Evolutionary conservation across 2,329 filamentous ascomycete species (phyloP).

Genomic region (Verticillium zaregamsianum): DNA sequence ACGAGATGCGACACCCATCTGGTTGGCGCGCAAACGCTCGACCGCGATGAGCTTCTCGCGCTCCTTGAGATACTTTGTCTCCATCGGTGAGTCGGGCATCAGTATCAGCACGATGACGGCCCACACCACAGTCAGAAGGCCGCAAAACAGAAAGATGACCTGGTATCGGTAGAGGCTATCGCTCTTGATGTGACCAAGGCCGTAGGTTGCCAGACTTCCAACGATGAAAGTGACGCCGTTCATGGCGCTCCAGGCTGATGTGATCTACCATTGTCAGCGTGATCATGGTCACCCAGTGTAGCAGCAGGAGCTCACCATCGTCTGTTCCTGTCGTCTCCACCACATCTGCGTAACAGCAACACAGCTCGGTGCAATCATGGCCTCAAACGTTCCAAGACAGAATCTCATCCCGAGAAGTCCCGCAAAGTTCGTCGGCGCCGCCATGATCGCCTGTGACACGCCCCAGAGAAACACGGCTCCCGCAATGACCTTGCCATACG

Average conservation of each 20-base stretch:
- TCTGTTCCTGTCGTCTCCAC: conserved; percentile 52
- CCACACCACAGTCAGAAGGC: conserved; percentile 54
- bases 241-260: conserved; percentile 42
- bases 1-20: conserved; percentile 69
- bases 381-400: conserved; percentile 17
- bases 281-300: conserved; percentile 8
- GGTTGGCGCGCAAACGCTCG: conserved; percentile 68
- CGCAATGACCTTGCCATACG: background rate
- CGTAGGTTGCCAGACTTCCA: conserved; percentile 52
- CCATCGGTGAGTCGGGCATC: conserved; percentile 55
- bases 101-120: conserved; percentile 55
- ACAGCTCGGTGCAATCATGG: conserved; percentile 34
- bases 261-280: background rate
- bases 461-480: conserved; percentile 27
- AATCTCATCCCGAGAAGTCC: conserved; percentile 16
- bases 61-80: conserved; percentile 55
- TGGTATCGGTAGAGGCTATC: conserved; percentile 29
- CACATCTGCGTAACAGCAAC: conserved; percentile 43
- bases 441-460: conserved; percentile 31
- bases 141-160: conserved; percentile 58
- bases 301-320: conserved; percentile 38
- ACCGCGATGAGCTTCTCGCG: conserved; percentile 65
- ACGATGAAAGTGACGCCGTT: conserved; percentile 55
- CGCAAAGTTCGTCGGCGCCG: conserved; percentile 11
- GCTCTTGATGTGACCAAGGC: conserved; percentile 47